Conservation (phyloP, 2,329 filamentous ascomycete genomes). For the Diaporthe capsici region DNA sequence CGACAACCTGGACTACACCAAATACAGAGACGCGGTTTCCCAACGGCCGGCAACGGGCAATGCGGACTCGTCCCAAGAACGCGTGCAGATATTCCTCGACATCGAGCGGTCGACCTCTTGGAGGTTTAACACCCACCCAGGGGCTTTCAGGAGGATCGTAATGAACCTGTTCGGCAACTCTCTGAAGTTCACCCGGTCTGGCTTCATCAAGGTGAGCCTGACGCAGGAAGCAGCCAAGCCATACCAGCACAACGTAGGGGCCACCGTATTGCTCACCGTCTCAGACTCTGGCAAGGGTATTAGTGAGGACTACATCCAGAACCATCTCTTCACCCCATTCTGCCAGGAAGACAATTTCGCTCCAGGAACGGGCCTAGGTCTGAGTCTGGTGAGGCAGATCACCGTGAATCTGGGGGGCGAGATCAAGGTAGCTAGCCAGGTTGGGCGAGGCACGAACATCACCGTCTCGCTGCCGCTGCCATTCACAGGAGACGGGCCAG, state of each 20-base stretch:
- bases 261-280: conserved; percentile 59
- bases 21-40: conserved; percentile 9
- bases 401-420: conserved; percentile 71
- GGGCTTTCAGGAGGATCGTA: conserved; percentile 61
- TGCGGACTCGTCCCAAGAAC: neutral
- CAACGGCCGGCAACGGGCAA: neutral
- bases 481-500: conserved; percentile 12
- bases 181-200: conserved; percentile 63
- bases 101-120: conserved; percentile 61
- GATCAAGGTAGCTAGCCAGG: conserved; percentile 68
- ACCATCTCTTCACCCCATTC: conserved; percentile 74
- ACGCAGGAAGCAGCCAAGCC: conserved; percentile 49
- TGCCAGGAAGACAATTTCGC: conserved; percentile 73
- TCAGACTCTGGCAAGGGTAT: conserved; percentile 78
- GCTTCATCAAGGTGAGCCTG: conserved; percentile 44
- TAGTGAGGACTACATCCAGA: conserved; percentile 71
- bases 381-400: conserved; percentile 75
- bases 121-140: conserved; percentile 66
- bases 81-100: conserved; percentile 56
- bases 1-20: conserved; percentile 1
- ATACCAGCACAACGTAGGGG: neutral
- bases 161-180: conserved; percentile 69
- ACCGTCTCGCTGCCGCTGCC: conserved; percentile 51
- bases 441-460: conserved; percentile 52
- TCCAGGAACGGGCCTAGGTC: conserved; percentile 73